Percentiles rank a stretch among this genome's conserved stretches.
phyloP scores from a whole-genome alignment of 768 basidiomycete genomes.

The Leccinum incarnatum region DNA sequence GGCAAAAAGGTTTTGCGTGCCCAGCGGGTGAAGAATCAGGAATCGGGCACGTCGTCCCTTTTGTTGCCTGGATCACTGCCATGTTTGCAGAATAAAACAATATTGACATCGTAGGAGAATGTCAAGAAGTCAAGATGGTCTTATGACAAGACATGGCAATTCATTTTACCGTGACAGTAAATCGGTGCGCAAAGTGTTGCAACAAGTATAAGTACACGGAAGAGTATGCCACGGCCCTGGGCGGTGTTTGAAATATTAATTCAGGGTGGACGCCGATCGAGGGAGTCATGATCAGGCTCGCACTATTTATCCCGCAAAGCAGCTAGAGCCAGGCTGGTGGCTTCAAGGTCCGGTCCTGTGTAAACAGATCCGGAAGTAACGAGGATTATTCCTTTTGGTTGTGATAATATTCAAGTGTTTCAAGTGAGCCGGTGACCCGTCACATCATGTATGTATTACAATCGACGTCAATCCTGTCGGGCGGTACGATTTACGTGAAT shows the following conservation, averaged over 20 bases:
- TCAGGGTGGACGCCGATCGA: background rate
- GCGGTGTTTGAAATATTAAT: background rate
- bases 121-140: background rate
- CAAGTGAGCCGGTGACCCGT: background rate
- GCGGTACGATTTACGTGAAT: background rate
- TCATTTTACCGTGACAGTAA: no score
- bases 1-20: background rate
- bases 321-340: no score
- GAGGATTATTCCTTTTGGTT: background rate
- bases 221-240: no score
- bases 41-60: background rate
- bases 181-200: no score
- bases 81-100: background rate
- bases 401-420: background rate
- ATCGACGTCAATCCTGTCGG: no score
- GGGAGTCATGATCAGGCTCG: no score
- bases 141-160: no score
- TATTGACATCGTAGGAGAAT: background rate
- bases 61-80: background rate
- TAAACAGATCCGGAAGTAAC: background rate
- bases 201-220: no score
- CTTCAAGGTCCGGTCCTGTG: background rate
- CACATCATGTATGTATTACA: no score
- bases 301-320: no score
- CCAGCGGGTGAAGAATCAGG: background rate